Evolutionary conservation across 148 eudicot species (phyloP).

Genomic region (Spergularia bocconei): DNA sequence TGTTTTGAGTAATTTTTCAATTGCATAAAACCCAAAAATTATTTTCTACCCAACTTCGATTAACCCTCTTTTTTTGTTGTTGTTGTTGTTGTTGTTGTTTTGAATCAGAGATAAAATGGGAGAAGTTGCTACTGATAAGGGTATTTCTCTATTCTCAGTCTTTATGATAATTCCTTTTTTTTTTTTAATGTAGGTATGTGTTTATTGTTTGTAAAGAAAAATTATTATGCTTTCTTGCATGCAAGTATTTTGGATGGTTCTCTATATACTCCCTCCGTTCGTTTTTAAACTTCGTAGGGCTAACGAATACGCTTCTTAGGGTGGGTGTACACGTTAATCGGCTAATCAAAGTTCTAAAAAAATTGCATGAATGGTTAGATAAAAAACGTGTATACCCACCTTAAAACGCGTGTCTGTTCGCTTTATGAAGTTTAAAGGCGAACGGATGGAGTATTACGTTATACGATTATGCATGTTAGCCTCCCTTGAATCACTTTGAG

Average conservation of each 20-base stretch:
- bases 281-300: too few relatives aligned
- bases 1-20: neutral
- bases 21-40: constrained; percentile 3
- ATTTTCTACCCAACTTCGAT: neutral
- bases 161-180: neutral
- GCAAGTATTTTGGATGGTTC: constrained; percentile 3
- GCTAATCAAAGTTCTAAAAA: too few relatives aligned
- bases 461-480: too few relatives aligned
- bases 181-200: neutral
- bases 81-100: neutral
- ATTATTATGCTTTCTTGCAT: neutral
- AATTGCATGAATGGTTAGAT: too few relatives aligned
- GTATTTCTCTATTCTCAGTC: constrained; percentile 4
- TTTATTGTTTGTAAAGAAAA: neutral
- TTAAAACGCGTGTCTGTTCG: too few relatives aligned
- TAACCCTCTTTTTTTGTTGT: neutral
- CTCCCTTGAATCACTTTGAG: too few relatives aligned
- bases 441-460: too few relatives aligned
- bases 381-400: too few relatives aligned
- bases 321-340: too few relatives aligned
- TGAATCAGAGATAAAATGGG: constrained; percentile 23
- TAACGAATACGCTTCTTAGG: too few relatives aligned
- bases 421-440: too few relatives aligned
- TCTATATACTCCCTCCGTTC: too few relatives aligned
- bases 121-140: constrained; percentile 22